Conservation (phyloP, 1,139 yeast genomes). For the Nadsonia commutata region DNA sequence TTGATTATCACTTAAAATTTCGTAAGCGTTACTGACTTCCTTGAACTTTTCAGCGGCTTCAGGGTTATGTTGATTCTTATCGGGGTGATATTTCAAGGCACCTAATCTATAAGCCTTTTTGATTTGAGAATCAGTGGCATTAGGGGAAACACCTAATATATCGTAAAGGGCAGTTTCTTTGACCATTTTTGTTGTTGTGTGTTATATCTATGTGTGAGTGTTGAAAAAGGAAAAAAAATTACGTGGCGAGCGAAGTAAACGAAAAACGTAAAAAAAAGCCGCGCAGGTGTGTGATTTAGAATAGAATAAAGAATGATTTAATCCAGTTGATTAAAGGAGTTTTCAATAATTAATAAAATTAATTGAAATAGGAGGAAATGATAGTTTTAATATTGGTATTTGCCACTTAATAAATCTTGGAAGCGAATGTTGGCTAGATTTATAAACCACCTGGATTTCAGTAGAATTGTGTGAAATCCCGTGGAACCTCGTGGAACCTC, state of each 20-base stretch:
- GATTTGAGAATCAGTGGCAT: conserved; percentile 69
- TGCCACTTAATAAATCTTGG: too few relatives aligned
- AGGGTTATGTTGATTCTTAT: conserved; percentile 73
- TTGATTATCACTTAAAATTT: conserved; percentile 68
- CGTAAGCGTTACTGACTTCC: conserved; percentile 73
- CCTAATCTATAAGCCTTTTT: conserved; percentile 91
- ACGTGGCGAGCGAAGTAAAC: too few relatives aligned
- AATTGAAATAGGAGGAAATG: too few relatives aligned
- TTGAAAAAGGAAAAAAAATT: background rate
- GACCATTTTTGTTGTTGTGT: conserved; percentile 40
- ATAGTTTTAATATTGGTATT: too few relatives aligned
- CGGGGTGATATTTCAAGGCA: conserved; percentile 92
- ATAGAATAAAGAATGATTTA: too few relatives aligned
- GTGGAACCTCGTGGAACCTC: background rate
- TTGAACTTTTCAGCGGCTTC: conserved; percentile 92
- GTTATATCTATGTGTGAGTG: conserved; percentile 5
- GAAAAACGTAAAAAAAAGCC: too few relatives aligned
- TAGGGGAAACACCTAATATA: conserved; percentile 45
- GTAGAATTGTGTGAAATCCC: background rate
- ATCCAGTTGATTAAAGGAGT: too few relatives aligned
- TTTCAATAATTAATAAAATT: too few relatives aligned
- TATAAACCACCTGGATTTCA: background rate
- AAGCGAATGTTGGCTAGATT: too few relatives aligned
- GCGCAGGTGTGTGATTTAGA: too few relatives aligned
- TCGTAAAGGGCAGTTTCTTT: conserved; percentile 86